Base-by-base conservation (phyloP, 2,329 filamentous ascomycete species). In the Diplodia mutila region DNA sequence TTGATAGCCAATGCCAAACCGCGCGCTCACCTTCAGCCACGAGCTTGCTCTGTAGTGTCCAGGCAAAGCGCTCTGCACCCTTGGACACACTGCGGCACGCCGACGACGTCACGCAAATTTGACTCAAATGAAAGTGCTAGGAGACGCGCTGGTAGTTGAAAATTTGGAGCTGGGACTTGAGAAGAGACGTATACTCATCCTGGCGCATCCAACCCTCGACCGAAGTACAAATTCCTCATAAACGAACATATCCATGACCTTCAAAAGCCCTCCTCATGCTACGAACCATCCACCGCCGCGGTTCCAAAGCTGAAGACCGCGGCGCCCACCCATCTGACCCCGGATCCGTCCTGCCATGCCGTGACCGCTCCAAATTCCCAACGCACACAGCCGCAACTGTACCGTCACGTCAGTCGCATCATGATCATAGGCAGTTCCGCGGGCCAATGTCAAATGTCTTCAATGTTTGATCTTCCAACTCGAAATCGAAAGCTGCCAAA, bases 391-490 rank as follows among this genome's bases (percentile, higher is more conserved):
- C 65, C 42, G 65, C 54, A 53, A 46, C 65, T 67, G 65, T 52
- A 52, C 59, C 65, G 54, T 67, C 54, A 61, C 48, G 65, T 61
- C 65, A 66, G 65, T 57, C 46, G 65, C 53, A 67, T 61, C 54
- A 67, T 67, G 65, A 67, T 63, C 59, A 63, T 67, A 25, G 54
- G 55, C 55, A 61, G 46, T 39, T 61, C 48, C 65, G 48, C 48
- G 48, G 54, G 65, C 65, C 65, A 67, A 67, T 61, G 54, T 53
- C 46, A 61, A 55, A 37, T 67, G 42, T 67, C 55, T 67, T 57
- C 65, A 67, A 67, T 67, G 65, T 67, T 67, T 67, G 54, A 61
- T 67, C 65, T 67, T 53, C 48, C 65, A 67, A 67, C 65, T 53
- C 46, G 54, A 67, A 51, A 61, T 67, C 65, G 65, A 67, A 67